Evolutionary conservation across 768 basidiomycete species (phyloP).

Genomic region (Russula sp.): DNA sequence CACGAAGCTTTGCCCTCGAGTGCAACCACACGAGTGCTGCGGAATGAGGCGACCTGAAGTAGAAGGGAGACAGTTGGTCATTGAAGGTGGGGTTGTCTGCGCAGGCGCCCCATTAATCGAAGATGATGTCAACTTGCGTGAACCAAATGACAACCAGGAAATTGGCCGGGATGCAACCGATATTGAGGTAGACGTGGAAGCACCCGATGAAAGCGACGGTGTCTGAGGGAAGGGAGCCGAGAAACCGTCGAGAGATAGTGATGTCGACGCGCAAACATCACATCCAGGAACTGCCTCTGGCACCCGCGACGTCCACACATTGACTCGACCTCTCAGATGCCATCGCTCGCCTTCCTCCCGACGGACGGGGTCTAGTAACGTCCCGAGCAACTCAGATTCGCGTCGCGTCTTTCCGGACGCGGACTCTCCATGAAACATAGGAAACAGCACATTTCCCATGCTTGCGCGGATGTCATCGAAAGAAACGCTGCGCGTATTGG

Average conservation of each 20-base stretch:
- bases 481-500: constrained; percentile 11
- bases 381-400: constrained; percentile 13
- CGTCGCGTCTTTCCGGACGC: constrained; percentile 7
- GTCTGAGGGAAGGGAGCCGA: background rate
- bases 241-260: constrained; percentile 3
- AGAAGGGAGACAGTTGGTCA: background rate
- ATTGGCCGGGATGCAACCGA: constrained; percentile 13
- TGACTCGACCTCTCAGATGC: background rate
- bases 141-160: constrained; percentile 20
- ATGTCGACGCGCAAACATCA: constrained; percentile 13
- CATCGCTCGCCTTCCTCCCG: constrained; percentile 18
- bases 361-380: constrained; percentile 6
- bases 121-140: constrained; percentile 15
- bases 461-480: constrained; percentile 21
- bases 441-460: constrained; percentile 18
- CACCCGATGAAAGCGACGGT: background rate
- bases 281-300: constrained; percentile 11
- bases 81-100: background rate
- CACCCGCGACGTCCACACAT: constrained; percentile 1
- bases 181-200: background rate
- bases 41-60: background rate
- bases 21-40: constrained; percentile 16
- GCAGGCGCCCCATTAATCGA: background rate
- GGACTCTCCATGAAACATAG: constrained; percentile 1
- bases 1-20: constrained; percentile 16